A percentile compares a stretch with the other conserved stretches of the same genome.
These are phyloP conservation scores for Pisolithus sp. DNA, from an alignment of 768 basidiomycete genomes.

Conservation along the genomic window DNA sequence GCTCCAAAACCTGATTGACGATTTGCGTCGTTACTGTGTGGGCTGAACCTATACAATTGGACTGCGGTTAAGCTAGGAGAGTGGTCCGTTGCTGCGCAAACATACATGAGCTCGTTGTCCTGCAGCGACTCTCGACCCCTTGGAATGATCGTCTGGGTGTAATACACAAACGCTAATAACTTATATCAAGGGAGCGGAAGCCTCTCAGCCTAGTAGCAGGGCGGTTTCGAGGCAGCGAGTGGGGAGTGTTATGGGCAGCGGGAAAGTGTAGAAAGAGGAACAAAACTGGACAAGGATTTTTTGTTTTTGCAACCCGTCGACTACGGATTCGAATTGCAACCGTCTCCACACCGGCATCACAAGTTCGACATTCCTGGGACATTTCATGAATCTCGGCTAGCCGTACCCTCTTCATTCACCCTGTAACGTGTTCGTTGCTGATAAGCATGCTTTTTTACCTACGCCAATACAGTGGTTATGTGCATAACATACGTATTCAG, in stretches of 20 bases:
- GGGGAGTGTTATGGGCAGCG: not conserved
- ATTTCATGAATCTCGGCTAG: not conserved
- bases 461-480: too few relatives aligned
- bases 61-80: conserved; percentile 46
- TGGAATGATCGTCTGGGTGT: not conserved
- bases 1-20: conserved; percentile 51
- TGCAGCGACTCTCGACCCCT: not conserved
- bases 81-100: conserved; percentile 23
- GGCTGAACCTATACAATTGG: conserved; percentile 56
- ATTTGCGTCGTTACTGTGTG: conserved; percentile 36
- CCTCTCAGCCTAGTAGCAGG: conserved; percentile 11
- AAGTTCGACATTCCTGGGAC: too few relatives aligned
- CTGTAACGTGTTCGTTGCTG: too few relatives aligned
- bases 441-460: too few relatives aligned
- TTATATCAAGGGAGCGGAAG: conserved; percentile 26
- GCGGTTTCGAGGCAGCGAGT: conserved; percentile 18
- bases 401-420: too few relatives aligned
- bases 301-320: not conserved
- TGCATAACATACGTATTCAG: too few relatives aligned
- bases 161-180: conserved; percentile 4
- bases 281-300: not conserved
- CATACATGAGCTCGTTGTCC: not conserved
- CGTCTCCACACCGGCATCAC: not conserved
- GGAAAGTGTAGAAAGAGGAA: not conserved
- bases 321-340: not conserved